Conservation (phyloP, 257 asterid genomes). For the Verbascum thapsus region DNA sequence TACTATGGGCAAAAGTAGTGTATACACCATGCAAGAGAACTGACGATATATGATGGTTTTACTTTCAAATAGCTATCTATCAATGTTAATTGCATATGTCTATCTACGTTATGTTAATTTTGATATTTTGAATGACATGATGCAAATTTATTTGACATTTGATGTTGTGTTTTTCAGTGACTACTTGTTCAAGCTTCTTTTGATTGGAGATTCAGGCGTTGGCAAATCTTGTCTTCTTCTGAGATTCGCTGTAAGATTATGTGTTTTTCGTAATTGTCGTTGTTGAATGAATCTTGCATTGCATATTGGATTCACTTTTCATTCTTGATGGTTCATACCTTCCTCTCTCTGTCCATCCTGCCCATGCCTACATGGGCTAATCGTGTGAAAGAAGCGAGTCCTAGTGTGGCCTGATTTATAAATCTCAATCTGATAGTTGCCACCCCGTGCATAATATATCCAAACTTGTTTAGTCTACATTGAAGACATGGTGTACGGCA, state of each 20-base stretch:
- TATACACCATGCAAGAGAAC: not conserved
- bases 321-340: conserved; percentile 1
- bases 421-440: not conserved
- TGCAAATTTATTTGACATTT: conserved; percentile 10
- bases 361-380: not conserved
- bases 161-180: conserved; percentile 53
- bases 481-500: too few species aligned
- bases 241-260: conserved; percentile 74
- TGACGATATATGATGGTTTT: not conserved
- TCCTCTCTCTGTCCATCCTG: not conserved
- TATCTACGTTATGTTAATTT: conserved; percentile 22
- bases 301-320: conserved; percentile 6
- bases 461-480: not conserved
- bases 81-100: conserved; percentile 1
- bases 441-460: not conserved
- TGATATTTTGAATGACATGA: not conserved
- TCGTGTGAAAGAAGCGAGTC: not conserved
- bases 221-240: conserved; percentile 89
- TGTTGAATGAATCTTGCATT: not conserved
- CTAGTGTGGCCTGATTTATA: not conserved
- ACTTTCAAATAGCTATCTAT: not conserved
- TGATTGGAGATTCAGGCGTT: conserved; percentile 89
- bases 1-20: conserved; percentile 1
- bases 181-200: conserved; percentile 78
- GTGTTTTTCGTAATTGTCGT: conserved; percentile 11